These are phyloP conservation scores for Pontederia paniculata DNA, from an alignment of 176 grass and related monocot genomes.

Conservation along the genomic window DNA sequence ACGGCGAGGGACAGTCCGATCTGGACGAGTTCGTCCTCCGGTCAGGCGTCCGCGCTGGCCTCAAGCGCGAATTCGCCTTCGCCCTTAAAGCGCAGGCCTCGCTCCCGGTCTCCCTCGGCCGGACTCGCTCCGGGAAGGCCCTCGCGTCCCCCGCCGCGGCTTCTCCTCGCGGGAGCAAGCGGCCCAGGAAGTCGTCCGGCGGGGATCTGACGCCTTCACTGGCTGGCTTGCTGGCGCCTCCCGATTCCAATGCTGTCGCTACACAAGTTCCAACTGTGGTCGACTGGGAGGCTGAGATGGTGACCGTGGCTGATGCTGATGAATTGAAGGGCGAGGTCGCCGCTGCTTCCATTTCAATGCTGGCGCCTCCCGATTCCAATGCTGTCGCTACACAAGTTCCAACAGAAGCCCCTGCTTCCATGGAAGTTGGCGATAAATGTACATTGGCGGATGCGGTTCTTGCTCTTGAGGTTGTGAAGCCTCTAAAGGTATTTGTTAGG, in stretches of 20 bases:
- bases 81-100: conserved; percentile 61
- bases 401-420: not conserved
- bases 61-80: conserved; percentile 95
- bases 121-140: conserved; percentile 53
- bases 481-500: not conserved
- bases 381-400: too few relatives aligned
- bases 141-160: not conserved
- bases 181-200: conserved; percentile 9
- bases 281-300: too few relatives aligned
- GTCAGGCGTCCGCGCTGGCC: conserved; percentile 62
- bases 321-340: too few relatives aligned
- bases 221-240: not conserved
- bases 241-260: not conserved
- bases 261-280: not conserved
- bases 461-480: not conserved
- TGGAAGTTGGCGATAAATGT: not conserved
- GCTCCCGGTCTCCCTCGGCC: conserved; percentile 39
- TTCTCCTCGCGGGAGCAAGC: conserved; percentile 17
- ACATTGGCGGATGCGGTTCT: not conserved
- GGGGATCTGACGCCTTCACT: not conserved
- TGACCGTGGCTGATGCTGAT: too few relatives aligned
- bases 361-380: not conserved
- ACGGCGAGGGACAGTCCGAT: not conserved
- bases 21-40: conserved; percentile 49
- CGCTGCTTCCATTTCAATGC: not conserved